phyloP scores from a whole-genome alignment of 768 basidiomycete genomes.

The Amylocystis lapponica region DNA sequence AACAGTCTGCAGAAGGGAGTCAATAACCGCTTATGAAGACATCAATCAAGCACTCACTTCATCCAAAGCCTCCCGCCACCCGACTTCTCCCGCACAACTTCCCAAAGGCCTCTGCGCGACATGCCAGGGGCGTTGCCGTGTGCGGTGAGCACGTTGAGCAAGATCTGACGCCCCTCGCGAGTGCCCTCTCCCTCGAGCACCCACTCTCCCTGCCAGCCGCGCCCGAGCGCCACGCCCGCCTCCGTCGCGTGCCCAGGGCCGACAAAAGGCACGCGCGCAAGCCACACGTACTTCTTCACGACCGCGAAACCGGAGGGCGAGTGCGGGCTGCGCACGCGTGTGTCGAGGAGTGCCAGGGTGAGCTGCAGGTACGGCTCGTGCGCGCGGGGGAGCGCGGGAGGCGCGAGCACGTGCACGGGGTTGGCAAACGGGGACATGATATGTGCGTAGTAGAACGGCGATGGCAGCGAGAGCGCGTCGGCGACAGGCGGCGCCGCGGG shows the following conservation, averaged over 20 bases:
- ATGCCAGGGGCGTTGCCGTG: conserved; percentile 24
- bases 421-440: conserved; percentile 38
- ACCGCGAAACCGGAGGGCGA: conserved; percentile 54
- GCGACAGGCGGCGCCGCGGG: conserved; percentile 47
- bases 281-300: conserved; percentile 63
- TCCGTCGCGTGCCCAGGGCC: conserved; percentile 19
- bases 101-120: conserved; percentile 33
- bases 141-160: conserved; percentile 51
- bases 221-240: conserved; percentile 39
- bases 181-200: conserved; percentile 77
- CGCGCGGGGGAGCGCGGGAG: conserved; percentile 22
- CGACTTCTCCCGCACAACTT: conserved; percentile 59
- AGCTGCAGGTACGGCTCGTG: conserved; percentile 35
- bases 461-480: conserved; percentile 58
- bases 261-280: conserved; percentile 42
- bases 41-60: conserved; percentile 35
- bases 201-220: conserved; percentile 77
- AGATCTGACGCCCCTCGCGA: conserved; percentile 48
- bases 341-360: conserved; percentile 39
- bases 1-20: conserved; percentile 8
- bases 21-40: background rate
- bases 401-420: conserved; percentile 24
- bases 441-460: conserved; percentile 74
- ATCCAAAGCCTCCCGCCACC: conserved; percentile 58
- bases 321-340: conserved; percentile 51